Evolutionary conservation across 371 early-diverging fungal genomes (phyloP), one percentile per base, ranked within the genome.

Genomic region (Syncephalastrum contaminatum): DNA sequence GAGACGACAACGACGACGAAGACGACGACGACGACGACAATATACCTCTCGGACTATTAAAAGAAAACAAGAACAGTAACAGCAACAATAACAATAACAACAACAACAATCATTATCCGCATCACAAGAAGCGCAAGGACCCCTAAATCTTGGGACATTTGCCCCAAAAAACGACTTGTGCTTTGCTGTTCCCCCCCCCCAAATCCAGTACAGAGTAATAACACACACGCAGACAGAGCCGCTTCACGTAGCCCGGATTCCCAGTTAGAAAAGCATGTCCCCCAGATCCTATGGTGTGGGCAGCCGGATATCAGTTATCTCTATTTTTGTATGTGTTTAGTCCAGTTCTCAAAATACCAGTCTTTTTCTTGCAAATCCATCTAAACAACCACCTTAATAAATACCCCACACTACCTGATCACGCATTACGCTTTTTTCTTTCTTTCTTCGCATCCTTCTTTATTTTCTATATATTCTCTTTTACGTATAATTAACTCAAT

Each of bases 341-440:
- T 55, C 56, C 36, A 55, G 56, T 55, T 55, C 56, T 48, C 56
- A 55, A 55, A 55, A 22, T 40, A 48, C 19, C 47, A 53, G 22
- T 36, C 30, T 53, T 44, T 16, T 20, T 55, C 48, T 48, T 48
- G 56, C 47, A 48, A 55, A 55, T 48, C 56, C 36, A 30, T 30
- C 36, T 30, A 30, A 30, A 30, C 36, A 30, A 30, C 10, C 10
- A 30, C 36, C 36, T 30, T 30, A 30, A 30, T 30, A 30, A 30
- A 30, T 30, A 55, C 39, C 51, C 51, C 40, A 41, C 39, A 36
- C 40, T 51, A 51, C 19, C 19, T 21, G 51, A 51, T 24, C 20
- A 22, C 40, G 13, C n/a, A 30, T 10, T 30, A 30, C 27, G n/a
- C 46, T 54, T 46, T 20, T 48, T 20, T 19, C 18, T 48, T 48